Base-by-base conservation (phyloP, 148 eudicot species). In the Limonium bicolor region DNA sequence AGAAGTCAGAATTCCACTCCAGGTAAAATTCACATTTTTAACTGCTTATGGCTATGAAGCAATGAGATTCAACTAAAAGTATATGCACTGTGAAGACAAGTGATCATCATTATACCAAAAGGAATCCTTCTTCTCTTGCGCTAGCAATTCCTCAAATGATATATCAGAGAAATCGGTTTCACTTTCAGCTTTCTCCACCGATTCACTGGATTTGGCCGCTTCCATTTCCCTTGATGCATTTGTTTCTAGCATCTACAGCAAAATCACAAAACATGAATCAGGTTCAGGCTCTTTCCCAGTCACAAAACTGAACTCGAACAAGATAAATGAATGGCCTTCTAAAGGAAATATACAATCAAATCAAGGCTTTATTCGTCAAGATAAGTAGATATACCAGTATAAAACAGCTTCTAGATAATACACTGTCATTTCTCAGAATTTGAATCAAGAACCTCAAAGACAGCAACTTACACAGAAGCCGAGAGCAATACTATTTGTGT, bases 71-170 rank as follows among this genome's bases (percentile, higher is more conserved):
- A 7, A 29, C 32, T 28, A 41, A 20, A 46, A 18, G 5, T 2
- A 17, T 5, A 9, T 45, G n/a, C n/a, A n/a, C n/a, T 31, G 25
- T 19, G 20, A 41, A 33, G 7, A 22, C 5, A 27, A 13, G 25
- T 40, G 41, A 7, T 30, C 60, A 0, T 55, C n/a, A n/a, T n/a
- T n/a, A n/a, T n/a, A 80, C 88, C 88, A 80, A 63, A 78, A 80
- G 0, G 71, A 41, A 54, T 80, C 88, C 42, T 80, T 76, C 74
- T 80, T 80, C 53, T 80, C 88, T 27, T 51, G 76, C 20, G 73
- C 88, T 36, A 80, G 36, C 6, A 78, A 51, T 36, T 78, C 86
- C 57, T 78, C 86, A 17, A 78, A 78, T 20, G 88, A 80, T 47
- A 80, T 76, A 46, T 72, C 67, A 2, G 46, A 8, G 16, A 54